Base-by-base conservation (phyloP, 257 asterid species). In the Nicotiana tomentosiformis region DNA sequence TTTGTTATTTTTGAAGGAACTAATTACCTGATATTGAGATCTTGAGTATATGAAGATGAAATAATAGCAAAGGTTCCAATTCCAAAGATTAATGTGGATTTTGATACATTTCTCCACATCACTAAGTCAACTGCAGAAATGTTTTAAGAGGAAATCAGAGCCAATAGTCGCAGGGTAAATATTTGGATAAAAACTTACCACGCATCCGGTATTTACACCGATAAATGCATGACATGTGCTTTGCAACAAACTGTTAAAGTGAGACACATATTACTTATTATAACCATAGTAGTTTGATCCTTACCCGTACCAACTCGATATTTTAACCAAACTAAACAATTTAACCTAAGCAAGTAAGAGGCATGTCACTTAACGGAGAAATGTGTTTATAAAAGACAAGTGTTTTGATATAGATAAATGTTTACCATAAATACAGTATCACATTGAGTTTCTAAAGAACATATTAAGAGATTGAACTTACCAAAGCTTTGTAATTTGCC, bases 31-130 rank as follows among this genome's bases (percentile, higher is more conserved):
- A 92, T 90, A 87, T 90, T 96, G 67, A 93, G 88, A 78, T 90
- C 97, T 86, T 85, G 86, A 29, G 94, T 89, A 91, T 86, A 93
- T 18, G 98, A 91, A 72, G 98, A 92, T 62, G 97, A 94, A 69
- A 96, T 79, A 20, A 96, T 91, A 51, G 86, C 86, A 88, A 96
- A 96, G 5, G 95, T 90, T 55, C 98, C 98, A 83, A 91, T 78
- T 69, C 99, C 99, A 90, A 93, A 96, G 9, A 92, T 86, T 83
- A 96, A 91, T 57, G 98, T 90, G 83, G 98, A 88, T 90, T 89
- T 94, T 79, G 98, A 87, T 74, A 78, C 87, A 81, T 94, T 93
- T 82, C 90, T 92, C 99, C 99, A 96, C 99, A 94, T 93, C 46
- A 96, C 86, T 20, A 93, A 77, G 55, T 94, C 97, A 86, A 89